Conservation (phyloP, 345 rosid species). For the Syzygium aqueum region DNA sequence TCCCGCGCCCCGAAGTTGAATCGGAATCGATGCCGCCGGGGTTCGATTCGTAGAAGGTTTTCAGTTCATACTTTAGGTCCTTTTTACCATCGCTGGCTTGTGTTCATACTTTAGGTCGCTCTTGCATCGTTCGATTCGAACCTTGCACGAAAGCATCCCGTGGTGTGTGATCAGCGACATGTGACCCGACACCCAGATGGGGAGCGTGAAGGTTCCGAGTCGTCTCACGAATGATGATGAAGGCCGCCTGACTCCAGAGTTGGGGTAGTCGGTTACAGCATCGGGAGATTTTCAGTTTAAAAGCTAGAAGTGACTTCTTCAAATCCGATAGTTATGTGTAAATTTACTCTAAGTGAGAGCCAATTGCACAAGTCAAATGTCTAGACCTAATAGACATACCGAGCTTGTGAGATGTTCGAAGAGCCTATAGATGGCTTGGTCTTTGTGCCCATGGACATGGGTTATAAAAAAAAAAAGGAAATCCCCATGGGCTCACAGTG, state of each 20-base stretch:
- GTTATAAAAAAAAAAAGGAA: not conserved
- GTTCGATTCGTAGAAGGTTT: too few relatives aligned
- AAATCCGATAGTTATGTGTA: not conserved
- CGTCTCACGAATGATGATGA: too few relatives aligned
- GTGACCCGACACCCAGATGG: too few relatives aligned
- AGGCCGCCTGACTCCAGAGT: not conserved
- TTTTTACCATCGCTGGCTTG: too few relatives aligned
- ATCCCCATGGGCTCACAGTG: not conserved
- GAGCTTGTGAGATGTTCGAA: not conserved
- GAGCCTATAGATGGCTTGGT: not conserved
- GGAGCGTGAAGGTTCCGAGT: too few relatives aligned
- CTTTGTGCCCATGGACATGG: not conserved
- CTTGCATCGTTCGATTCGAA: too few relatives aligned
- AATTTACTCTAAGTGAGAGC: not conserved
- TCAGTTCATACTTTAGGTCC: too few relatives aligned
- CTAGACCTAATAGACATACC: not conserved
- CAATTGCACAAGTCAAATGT: not conserved
- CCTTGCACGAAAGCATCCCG: too few relatives aligned
- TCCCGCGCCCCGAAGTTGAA: too few relatives aligned
- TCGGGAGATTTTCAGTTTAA: not conserved
- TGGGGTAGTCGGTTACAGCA: not conserved
- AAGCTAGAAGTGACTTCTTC: not conserved
- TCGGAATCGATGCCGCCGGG: too few relatives aligned
- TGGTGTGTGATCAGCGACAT: too few relatives aligned
- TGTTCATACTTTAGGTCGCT: too few relatives aligned